A percentile compares a stretch with the other conserved stretches of the same genome.
These are phyloP conservation scores for Amylocystis lapponica DNA, from an alignment of 768 basidiomycete species.

Conservation along the genomic window DNA sequence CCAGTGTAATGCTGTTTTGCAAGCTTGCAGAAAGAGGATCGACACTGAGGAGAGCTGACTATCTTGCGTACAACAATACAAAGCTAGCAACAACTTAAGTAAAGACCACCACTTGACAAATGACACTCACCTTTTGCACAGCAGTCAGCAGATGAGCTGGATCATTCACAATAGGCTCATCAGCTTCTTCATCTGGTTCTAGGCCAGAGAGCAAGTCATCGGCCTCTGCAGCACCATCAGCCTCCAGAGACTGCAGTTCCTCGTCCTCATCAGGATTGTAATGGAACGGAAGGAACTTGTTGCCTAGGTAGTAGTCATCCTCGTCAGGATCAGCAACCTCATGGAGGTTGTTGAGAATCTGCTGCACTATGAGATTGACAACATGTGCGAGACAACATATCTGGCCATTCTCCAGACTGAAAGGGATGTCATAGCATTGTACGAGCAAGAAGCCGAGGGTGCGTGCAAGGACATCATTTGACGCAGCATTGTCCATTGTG, in stretches of 20 bases:
- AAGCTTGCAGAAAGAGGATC: conserved; percentile 17
- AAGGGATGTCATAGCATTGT: conserved; percentile 14
- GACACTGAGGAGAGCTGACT: conserved; percentile 26
- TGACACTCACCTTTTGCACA: conserved; percentile 10
- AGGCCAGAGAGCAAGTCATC: background rate
- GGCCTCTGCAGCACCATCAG: background rate
- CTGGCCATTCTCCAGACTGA: conserved; percentile 23
- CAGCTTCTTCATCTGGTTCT: conserved; percentile 10
- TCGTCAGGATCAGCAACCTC: conserved; percentile 24
- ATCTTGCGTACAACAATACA: conserved; percentile 27
- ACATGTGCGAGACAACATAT: conserved; percentile 31
- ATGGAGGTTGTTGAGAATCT: conserved; percentile 17
- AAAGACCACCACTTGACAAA: background rate
- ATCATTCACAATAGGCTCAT: background rate
- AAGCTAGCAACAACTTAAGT: conserved; percentile 17
- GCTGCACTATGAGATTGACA: conserved; percentile 33
- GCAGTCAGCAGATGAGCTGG: conserved; percentile 11
- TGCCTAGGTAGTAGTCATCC: conserved; percentile 21
- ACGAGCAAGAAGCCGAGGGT: conserved; percentile 14
- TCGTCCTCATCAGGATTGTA: conserved; percentile 22
- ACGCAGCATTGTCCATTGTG: conserved; percentile 29
- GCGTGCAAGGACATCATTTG: conserved; percentile 29
- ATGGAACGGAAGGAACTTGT: conserved; percentile 28
- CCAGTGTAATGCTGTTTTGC: conserved; percentile 8
- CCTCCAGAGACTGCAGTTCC: conserved; percentile 1